Conservation (phyloP, 805 yeast genomes). For the Starmerella apis region DNA sequence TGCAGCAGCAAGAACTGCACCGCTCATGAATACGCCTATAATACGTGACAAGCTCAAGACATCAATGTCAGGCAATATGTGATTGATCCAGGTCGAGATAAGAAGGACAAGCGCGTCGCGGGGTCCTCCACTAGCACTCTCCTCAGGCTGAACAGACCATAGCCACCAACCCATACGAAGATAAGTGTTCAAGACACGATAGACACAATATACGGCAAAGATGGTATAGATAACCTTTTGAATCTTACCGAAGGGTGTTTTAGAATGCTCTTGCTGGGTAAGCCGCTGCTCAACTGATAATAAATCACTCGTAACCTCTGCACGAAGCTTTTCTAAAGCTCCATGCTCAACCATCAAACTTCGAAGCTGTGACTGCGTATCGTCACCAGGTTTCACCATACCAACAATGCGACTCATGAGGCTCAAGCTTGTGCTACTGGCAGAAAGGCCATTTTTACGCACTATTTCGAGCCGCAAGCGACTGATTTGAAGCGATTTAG, state of each 20-base stretch:
- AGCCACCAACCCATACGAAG: conserved; percentile 26
- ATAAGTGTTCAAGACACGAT: conserved; percentile 32
- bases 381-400: conserved; percentile 13
- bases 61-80: conserved; percentile 20
- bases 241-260: conserved; percentile 31
- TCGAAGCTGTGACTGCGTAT: conserved; percentile 14
- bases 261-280: conserved; percentile 24
- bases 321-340: conserved; percentile 30
- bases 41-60: conserved; percentile 34
- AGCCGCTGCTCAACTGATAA: conserved; percentile 24
- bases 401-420: conserved; percentile 15
- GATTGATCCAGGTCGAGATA: conserved; percentile 19
- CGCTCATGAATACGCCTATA: conserved; percentile 35
- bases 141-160: conserved; percentile 9
- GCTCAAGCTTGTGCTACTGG: conserved; percentile 11
- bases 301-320: conserved; percentile 31
- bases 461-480: conserved; percentile 26
- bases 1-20: conserved; percentile 32
- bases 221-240: conserved; percentile 25
- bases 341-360: conserved; percentile 27
- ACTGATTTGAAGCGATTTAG: conserved; percentile 26
- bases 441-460: neutral
- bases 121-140: conserved; percentile 20
- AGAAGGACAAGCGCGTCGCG: conserved; percentile 24
- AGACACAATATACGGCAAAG: conserved; percentile 36